These are phyloP conservation scores for Begonia masoniana DNA, from an alignment of 306 rosid genomes.

Conservation along the genomic window DNA sequence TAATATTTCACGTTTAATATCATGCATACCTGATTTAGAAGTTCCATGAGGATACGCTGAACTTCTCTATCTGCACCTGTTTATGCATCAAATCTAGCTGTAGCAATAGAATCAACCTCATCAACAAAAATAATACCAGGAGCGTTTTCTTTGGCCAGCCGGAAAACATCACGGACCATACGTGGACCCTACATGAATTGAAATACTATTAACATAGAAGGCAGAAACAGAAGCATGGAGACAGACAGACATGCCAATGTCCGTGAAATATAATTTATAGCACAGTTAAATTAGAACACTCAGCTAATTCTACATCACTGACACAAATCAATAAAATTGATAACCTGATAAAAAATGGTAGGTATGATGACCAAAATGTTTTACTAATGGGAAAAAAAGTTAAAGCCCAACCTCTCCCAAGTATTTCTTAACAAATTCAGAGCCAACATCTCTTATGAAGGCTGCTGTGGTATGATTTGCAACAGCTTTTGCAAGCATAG, in stretches of 20 bases:
- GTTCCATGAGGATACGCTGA: slow-evolving; percentile 97
- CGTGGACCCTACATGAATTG: too few relatives aligned
- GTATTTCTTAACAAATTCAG: slow-evolving; percentile 95
- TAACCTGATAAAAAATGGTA: neutral
- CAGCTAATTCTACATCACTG: too few relatives aligned
- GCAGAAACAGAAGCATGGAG: too few relatives aligned
- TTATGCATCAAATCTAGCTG: slow-evolving; percentile 96
- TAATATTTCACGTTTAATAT: too few relatives aligned
- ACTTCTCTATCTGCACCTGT: slow-evolving; percentile 98
- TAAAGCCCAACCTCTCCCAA: slow-evolving; percentile 59
- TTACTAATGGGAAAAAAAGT: neutral
- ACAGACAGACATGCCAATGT: too few relatives aligned
- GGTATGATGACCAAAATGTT: slow-evolving; percentile 1
- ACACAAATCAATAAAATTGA: too few relatives aligned
- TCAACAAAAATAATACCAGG: slow-evolving; percentile 88
- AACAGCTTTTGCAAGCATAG: slow-evolving; percentile 97
- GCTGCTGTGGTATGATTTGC: slow-evolving; percentile 98
- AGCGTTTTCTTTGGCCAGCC: slow-evolving; percentile 95
- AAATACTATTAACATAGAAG: too few relatives aligned
- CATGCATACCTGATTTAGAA: slow-evolving; percentile 51
- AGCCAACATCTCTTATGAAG: slow-evolving; percentile 94
- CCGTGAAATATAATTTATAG: too few relatives aligned
- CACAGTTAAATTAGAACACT: too few relatives aligned
- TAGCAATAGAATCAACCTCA: slow-evolving; percentile 99
- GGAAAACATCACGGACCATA: slow-evolving; percentile 1